Evolutionary conservation across 495 filamentous ascomycete species (phyloP), one percentile per base, ranked within the genome.

Genomic region (Saxophila tyrrhenica): DNA sequence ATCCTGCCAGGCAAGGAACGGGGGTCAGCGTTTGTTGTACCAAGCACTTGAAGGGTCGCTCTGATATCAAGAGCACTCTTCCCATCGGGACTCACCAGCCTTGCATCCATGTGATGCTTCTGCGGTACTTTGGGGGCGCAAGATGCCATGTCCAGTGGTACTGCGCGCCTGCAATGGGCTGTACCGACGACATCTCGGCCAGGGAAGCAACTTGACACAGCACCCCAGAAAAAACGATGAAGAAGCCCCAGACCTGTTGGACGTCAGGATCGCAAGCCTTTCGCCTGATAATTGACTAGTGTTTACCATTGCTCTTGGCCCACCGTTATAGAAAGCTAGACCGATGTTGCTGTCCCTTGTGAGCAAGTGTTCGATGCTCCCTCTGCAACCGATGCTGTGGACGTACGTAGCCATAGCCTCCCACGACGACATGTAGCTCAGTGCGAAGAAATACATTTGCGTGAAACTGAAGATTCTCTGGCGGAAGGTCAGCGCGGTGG

Each of bases 31-130:
- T n/a, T n/a, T n/a, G n/a, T n/a, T n/a, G n/a, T n/a, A n/a, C n/a
- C n/a, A n/a, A n/a, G n/a, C n/a, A n/a, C n/a, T n/a, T n/a, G n/a
- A n/a, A n/a, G n/a, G n/a, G n/a, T 58, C n/a, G n/a, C n/a, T n/a
- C n/a, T n/a, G n/a, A n/a, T n/a, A n/a, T n/a, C n/a, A n/a, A n/a
- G n/a, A n/a, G n/a, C n/a, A n/a, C n/a, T n/a, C n/a, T n/a, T n/a
- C n/a, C n/a, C n/a, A n/a, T n/a, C n/a, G n/a, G n/a, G n/a, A n/a
- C n/a, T n/a, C n/a, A n/a, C 74, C 73, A 77, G 13, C 73, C 71
- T 71, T 50, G 39, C 21, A 55, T 39, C 43, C 52, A 48, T 2
- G 72, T 75, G 45, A 70, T 55, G 24, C 74, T 71, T 25, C 70
- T 69, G 54, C 66, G 55, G 39, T 60, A 70, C 3, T 52, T 71